A percentile compares a stretch with the other conserved stretches of the same genome.
Conservation (phyloP, 495 filamentous ascomycete genomes). For the Polyplosphaeria fusca region DNA sequence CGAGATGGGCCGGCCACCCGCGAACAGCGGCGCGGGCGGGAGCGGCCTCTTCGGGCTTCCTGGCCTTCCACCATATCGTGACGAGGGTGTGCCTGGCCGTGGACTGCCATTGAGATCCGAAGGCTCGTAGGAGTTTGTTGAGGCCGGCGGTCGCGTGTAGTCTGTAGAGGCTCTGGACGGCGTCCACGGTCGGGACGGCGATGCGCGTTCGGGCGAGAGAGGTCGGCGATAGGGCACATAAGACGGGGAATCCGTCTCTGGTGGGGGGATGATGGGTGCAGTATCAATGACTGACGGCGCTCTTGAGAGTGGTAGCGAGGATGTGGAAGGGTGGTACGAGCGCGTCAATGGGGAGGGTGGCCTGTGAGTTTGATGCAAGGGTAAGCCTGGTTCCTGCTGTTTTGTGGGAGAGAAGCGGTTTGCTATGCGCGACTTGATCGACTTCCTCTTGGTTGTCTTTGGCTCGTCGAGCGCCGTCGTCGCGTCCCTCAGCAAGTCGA, state of each 20-base stretch:
- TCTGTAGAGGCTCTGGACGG: conserved; percentile 64
- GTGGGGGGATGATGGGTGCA: conserved; percentile 56
- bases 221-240: conserved; percentile 43
- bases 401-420: conserved; percentile 14
- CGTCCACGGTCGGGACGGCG: conserved; percentile 70
- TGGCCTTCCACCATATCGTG: conserved; percentile 65
- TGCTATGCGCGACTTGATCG: conserved; percentile 34
- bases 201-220: conserved; percentile 43
- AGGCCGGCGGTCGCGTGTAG: conserved; percentile 65
- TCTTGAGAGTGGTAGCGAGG: conserved; percentile 44
- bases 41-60: conserved; percentile 81
- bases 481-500: conserved; percentile 27
- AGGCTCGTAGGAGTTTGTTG: conserved; percentile 72
- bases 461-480: conserved; percentile 4
- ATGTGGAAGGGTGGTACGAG: conserved; percentile 43
- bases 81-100: conserved; percentile 84
- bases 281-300: conserved; percentile 55
- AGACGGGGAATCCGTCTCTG: conserved; percentile 48
- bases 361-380: conserved; percentile 31
- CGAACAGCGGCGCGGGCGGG: conserved; percentile 87
- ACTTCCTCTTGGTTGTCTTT: conserved; percentile 18
- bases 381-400: conserved; percentile 26
- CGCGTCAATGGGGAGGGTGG: conserved; percentile 39
- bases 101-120: conserved; percentile 85
- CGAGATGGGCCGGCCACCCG: conserved; percentile 45